Conservation (phyloP, 2,329 filamentous ascomycete genomes). For the Claviceps cyperi region DNA sequence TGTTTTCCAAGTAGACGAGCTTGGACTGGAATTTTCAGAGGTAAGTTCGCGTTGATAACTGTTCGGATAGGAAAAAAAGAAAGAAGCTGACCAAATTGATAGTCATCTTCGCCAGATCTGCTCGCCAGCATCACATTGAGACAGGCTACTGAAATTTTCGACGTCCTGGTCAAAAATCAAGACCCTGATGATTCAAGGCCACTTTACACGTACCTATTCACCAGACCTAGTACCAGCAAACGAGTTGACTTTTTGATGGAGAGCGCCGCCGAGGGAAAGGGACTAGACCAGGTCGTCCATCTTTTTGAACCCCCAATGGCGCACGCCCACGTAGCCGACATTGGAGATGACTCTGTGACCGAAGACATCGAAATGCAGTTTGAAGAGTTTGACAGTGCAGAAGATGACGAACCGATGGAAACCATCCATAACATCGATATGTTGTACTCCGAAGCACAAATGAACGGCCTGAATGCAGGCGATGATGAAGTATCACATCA, state of each 20-base stretch:
- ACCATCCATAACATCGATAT: conserved; percentile 11
- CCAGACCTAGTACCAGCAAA: conserved; percentile 23
- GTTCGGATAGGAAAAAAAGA: background rate
- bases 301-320: conserved; percentile 18
- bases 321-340: background rate
- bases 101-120: conserved; percentile 22
- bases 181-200: conserved; percentile 23
- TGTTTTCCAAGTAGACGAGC: conserved; percentile 35
- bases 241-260: conserved; percentile 26
- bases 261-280: conserved; percentile 26
- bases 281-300: conserved; percentile 26
- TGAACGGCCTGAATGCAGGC: background rate
- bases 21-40: conserved; percentile 39
- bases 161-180: conserved; percentile 29
- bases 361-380: conserved; percentile 4
- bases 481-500: background rate
- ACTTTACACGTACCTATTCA: conserved; percentile 28
- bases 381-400: conserved; percentile 12
- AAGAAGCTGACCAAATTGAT: conserved; percentile 12
- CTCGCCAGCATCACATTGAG: conserved; percentile 24
- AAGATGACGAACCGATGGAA: conserved; percentile 5
- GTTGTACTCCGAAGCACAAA: background rate
- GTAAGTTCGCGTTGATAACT: conserved; percentile 17
- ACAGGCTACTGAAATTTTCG: conserved; percentile 28
- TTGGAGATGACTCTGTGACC: background rate